These are phyloP conservation scores for Metschnikowia similis DNA, from an alignment of 805 yeast species.

Conservation along the genomic window DNA sequence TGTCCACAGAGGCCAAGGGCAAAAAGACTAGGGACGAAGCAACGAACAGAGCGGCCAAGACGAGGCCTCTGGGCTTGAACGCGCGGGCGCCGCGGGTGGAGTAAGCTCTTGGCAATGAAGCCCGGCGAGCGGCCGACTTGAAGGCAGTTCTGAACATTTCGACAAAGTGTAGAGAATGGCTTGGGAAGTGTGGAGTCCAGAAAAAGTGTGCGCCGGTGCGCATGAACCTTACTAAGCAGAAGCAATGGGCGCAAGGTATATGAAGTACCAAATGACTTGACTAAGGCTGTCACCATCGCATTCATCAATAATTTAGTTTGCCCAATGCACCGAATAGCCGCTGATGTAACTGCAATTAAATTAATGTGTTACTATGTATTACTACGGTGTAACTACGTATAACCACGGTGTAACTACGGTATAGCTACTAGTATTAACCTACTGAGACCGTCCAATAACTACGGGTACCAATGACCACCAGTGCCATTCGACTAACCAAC, in stretches of 20 bases:
- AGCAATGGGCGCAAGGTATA: neutral
- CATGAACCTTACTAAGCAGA: conserved; percentile 3
- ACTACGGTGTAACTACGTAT: too few relatives aligned
- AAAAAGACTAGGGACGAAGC: conserved; percentile 8
- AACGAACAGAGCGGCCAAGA: conserved; percentile 9
- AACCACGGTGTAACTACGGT: too few relatives aligned
- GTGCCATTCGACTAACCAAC: too few relatives aligned
- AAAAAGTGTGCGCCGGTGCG: conserved; percentile 5
- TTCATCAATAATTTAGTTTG: too few relatives aligned
- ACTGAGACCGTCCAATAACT: too few relatives aligned
- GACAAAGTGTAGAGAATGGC: neutral
- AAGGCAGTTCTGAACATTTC: conserved; percentile 16
- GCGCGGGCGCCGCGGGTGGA: conserved; percentile 8
- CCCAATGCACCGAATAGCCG: too few relatives aligned
- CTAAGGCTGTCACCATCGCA: too few relatives aligned
- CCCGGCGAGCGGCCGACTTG: conserved; percentile 12
- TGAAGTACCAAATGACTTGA: too few relatives aligned
- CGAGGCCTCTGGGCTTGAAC: neutral
- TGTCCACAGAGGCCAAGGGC: conserved; percentile 8
- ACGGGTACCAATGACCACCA: too few relatives aligned
- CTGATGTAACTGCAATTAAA: too few relatives aligned
- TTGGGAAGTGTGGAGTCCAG: neutral
- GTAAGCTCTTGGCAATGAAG: conserved; percentile 8
- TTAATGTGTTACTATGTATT: too few relatives aligned
- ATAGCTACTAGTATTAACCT: too few relatives aligned